Evolutionary conservation across 1,284 basidiomycete genomes (phyloP), one percentile per base, ranked within the genome.

Genomic region (Microbotryum lychnidis-dioicae): DNA sequence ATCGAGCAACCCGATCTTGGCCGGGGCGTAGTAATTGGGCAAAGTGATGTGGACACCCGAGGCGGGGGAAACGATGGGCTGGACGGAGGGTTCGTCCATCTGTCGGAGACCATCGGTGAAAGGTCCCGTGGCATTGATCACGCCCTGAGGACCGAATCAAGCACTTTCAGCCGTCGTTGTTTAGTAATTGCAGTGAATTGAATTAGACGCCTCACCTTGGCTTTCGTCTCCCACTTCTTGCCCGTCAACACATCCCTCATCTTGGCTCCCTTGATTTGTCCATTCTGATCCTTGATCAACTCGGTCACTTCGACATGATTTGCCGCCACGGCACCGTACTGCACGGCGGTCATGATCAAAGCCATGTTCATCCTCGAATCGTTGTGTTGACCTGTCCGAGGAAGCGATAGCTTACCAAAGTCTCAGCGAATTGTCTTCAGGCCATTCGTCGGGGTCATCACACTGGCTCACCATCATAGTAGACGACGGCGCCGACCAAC

Each of bases 331-430:
- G 93, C 92, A 48, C 94, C 94, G 65, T 91, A 85, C 72, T 91
- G 89, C 50, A 97, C 90, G 9, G 94, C 94, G 6, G 89, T 97
- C 83, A 97, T 85, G 70, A 93, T 81, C 56, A 93, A 81, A 1
- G 93, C 91, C 58, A 97, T 84, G 77, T 97, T 97, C 94, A 98
- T 98, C 45, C 94, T 84, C 6, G 94, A 87, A 74, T 98, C 94
- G 72, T 97, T 98, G 79, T 98, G 94, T 79, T 97, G 94, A 56
- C 92, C 88, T 90, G 60, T 45, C 5, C 58, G 18, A 53, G 51
- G 44, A 4, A 53, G 21, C 46, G 31, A 14, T 44, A 27, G 3
- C 33, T 10, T 20, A 44, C 60, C 31, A 21, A 63, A 52, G 44
- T 14, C 31, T 25, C 16, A 33, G 27, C 18, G 27, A 25, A 6